Percentiles rank a stretch among this genome's conserved stretches.
Evolutionary conservation across 768 basidiomycete species (phyloP).

Genomic region (Boletus reticulatus): DNA sequence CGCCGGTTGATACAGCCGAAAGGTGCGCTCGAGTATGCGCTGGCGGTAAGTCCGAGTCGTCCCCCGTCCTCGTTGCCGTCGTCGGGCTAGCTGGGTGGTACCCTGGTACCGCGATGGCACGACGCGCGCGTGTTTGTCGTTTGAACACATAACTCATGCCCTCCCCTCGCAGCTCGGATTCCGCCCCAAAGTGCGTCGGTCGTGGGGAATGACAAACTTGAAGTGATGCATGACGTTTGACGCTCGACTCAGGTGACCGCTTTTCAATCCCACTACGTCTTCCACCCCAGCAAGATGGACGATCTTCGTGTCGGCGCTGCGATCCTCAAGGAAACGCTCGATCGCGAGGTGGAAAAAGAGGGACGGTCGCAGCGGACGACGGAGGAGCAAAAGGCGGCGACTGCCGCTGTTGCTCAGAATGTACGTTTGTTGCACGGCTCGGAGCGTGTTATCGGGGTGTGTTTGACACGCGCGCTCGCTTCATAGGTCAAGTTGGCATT

Average conservation of each 20-base stretch:
- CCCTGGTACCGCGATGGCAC: no score
- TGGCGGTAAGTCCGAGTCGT: conserved; percentile 41
- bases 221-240: neutral
- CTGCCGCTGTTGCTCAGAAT: conserved; percentile 52
- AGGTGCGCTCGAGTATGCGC: conserved; percentile 74
- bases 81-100: no score
- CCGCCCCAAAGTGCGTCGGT: conserved; percentile 54
- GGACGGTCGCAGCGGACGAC: conserved; percentile 47
- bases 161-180: conserved; percentile 60
- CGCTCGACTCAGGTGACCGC: conserved; percentile 48
- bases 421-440: conserved; percentile 32
- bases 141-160: no score
- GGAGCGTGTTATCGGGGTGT: neutral
- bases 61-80: no score
- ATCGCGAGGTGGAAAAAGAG: conserved; percentile 46
- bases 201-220: neutral
- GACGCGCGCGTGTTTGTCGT: no score
- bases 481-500: conserved; percentile 73
- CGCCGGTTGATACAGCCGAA: conserved; percentile 64
- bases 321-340: conserved; percentile 62
- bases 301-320: conserved; percentile 63
- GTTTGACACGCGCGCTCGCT: neutral
- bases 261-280: conserved; percentile 74
- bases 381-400: conserved; percentile 58
- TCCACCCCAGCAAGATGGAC: conserved; percentile 47